phyloP scores from a whole-genome alignment of 2,329 filamentous ascomycete species.

The Scedosporium apiospermum region DNA sequence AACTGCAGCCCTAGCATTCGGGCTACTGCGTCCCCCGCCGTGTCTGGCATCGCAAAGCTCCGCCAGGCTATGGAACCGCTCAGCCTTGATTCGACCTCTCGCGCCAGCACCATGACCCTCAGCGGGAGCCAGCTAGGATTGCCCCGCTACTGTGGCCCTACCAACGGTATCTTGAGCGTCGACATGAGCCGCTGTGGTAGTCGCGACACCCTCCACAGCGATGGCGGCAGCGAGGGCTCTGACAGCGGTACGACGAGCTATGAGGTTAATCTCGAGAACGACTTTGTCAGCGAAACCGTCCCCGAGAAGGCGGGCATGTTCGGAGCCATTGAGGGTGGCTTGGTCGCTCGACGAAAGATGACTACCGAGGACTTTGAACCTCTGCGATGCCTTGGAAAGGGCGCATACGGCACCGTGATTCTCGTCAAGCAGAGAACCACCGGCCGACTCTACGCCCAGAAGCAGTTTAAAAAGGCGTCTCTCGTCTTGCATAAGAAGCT shows the following conservation, averaged over 20 bases:
- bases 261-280: slow-evolving; percentile 73
- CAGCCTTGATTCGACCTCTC: slow-evolving; percentile 50
- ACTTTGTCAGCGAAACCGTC: slow-evolving; percentile 67
- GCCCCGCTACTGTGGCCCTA: slow-evolving; percentile 12
- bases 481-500: slow-evolving; percentile 92
- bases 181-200: slow-evolving; percentile 46
- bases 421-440: slow-evolving; percentile 84
- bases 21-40: slow-evolving; percentile 38
- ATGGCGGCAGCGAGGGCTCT: slow-evolving; percentile 49
- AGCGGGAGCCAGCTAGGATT: slow-evolving; percentile 29
- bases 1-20: slow-evolving; percentile 55
- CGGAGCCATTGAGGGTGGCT: slow-evolving; percentile 42
- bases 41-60: slow-evolving; percentile 72
- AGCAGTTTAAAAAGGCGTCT: slow-evolving; percentile 96
- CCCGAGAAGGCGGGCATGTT: slow-evolving; percentile 26
- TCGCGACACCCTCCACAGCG: slow-evolving; percentile 45
- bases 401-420: slow-evolving; percentile 89
- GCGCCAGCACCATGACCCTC: slow-evolving; percentile 46
- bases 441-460: slow-evolving; percentile 89
- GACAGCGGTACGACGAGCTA: slow-evolving; percentile 66
- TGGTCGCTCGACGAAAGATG: slow-evolving; percentile 67
- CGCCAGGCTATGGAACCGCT: slow-evolving; percentile 69
- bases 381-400: slow-evolving; percentile 87
- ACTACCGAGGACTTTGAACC: slow-evolving; percentile 82
- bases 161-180: slow-evolving; percentile 37